Percentiles rank a stretch among this genome's conserved stretches.
phyloP scores from a whole-genome alignment of 768 basidiomycete species.

The Russula sp. region DNA sequence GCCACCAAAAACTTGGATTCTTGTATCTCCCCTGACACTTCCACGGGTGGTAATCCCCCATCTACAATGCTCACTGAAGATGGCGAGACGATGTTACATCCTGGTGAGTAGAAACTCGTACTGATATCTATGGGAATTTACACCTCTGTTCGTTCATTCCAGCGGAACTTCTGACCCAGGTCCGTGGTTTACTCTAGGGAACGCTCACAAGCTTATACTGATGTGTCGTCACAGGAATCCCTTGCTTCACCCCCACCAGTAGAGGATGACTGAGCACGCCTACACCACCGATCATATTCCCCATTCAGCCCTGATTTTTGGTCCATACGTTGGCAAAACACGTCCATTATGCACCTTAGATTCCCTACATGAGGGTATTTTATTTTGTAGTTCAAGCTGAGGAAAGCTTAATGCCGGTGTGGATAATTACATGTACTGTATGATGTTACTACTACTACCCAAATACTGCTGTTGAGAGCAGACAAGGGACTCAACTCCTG shows the following conservation, averaged over 20 bases:
- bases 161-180: slow-evolving; percentile 67
- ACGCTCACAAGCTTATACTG: slow-evolving; percentile 24
- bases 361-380: slow-evolving; percentile 19
- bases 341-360: slow-evolving; percentile 9
- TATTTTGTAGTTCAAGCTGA: slow-evolving; percentile 38
- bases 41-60: slow-evolving; percentile 47
- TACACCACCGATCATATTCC: background rate
- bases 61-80: slow-evolving; percentile 55
- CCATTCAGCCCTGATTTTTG: background rate
- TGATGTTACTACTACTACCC: slow-evolving; percentile 24
- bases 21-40: slow-evolving; percentile 32
- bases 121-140: slow-evolving; percentile 19
- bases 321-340: background rate
- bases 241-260: slow-evolving; percentile 66
- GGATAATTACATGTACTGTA: slow-evolving; percentile 28
- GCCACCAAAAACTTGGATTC: background rate
- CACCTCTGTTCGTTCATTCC: slow-evolving; percentile 11
- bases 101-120: slow-evolving; percentile 47
- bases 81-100: slow-evolving; percentile 64
- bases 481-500: slow-evolving; percentile 26
- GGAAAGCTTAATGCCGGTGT: slow-evolving; percentile 36
- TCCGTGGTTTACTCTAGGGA: slow-evolving; percentile 34
- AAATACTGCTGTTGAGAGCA: slow-evolving; percentile 43
- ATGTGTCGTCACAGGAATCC: slow-evolving; percentile 48
- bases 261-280: slow-evolving; percentile 33